Evolutionary conservation across 2,329 filamentous ascomycete species (phyloP).

Genomic region (Eurotiales sp.): DNA sequence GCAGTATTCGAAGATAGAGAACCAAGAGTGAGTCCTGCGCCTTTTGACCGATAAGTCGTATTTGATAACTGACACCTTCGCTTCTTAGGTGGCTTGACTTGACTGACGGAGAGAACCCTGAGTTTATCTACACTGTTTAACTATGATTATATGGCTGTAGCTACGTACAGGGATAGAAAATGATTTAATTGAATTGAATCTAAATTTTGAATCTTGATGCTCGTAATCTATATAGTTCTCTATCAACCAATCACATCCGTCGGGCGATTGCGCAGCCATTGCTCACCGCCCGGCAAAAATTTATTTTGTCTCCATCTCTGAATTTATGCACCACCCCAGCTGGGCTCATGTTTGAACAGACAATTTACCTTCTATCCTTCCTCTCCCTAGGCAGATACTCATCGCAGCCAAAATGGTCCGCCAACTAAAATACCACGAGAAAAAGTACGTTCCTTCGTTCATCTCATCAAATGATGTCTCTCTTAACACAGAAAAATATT

Average conservation of each 20-base stretch:
- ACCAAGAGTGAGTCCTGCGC: slow-evolving; percentile 54
- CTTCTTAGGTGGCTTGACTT: slow-evolving; percentile 58
- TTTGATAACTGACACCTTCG: background rate
- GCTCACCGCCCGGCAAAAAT: slow-evolving; percentile 9
- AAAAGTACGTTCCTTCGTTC: slow-evolving; percentile 56
- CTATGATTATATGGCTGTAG: background rate
- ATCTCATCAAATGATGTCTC: too few relatives aligned
- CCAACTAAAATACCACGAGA: slow-evolving; percentile 94
- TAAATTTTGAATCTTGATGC: too few relatives aligned
- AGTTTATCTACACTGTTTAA: slow-evolving; percentile 60
- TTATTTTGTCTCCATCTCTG: background rate
- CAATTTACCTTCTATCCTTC: too few relatives aligned
- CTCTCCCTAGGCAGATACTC: too few relatives aligned
- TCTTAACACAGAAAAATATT: slow-evolving; percentile 8
- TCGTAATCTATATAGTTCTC: too few relatives aligned
- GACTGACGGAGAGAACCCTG: slow-evolving; percentile 62
- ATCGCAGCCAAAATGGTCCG: slow-evolving; percentile 72
- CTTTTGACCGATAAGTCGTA: background rate
- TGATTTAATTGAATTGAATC: too few relatives aligned
- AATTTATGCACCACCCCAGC: too few relatives aligned
- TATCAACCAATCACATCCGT: too few relatives aligned
- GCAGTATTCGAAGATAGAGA: slow-evolving; percentile 59
- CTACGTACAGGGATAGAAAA: background rate
- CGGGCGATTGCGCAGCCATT: too few relatives aligned
- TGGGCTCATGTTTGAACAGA: too few relatives aligned